phyloP scores from a whole-genome alignment of 345 rosid genomes.

The Lepidium sativum region DNA sequence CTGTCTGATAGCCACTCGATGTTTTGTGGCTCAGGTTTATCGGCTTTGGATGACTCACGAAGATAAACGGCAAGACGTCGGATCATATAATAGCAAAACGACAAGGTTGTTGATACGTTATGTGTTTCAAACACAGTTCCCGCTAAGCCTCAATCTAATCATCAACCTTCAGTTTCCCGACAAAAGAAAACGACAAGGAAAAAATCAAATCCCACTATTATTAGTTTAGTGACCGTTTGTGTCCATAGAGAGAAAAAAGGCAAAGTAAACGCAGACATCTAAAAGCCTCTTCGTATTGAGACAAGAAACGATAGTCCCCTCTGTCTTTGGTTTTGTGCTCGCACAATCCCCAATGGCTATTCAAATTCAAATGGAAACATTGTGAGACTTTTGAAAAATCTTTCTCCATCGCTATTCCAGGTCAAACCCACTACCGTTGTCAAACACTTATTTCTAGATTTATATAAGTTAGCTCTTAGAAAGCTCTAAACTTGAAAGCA shows the following conservation, averaged over 20 bases:
- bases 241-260: conserved; percentile 5
- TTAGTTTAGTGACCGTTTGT: conserved; percentile 11
- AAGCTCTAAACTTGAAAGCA: conserved; percentile 13
- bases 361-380: conserved; percentile 40
- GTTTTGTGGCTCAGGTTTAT: conserved; percentile 12
- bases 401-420: neutral
- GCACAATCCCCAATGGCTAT: conserved; percentile 32
- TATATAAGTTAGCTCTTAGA: neutral
- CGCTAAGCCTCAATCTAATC: conserved; percentile 23
- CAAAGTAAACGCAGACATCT: neutral
- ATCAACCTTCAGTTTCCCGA: conserved; percentile 19
- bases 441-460: conserved; percentile 14
- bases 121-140: conserved; percentile 22
- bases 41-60: conserved; percentile 2
- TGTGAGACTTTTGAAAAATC: neutral
- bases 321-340: conserved; percentile 18
- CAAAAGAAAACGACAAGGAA: conserved; percentile 24
- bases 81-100: neutral
- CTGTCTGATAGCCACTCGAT: conserved; percentile 23
- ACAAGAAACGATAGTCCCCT: conserved; percentile 18
- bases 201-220: neutral
- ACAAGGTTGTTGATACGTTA: neutral
- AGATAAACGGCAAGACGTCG: neutral
- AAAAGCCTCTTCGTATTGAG: conserved; percentile 3
- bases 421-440: conserved; percentile 17